Evolutionary conservation across 2,329 filamentous ascomycete species (phyloP).

Genomic region (Curvularia sp.): DNA sequence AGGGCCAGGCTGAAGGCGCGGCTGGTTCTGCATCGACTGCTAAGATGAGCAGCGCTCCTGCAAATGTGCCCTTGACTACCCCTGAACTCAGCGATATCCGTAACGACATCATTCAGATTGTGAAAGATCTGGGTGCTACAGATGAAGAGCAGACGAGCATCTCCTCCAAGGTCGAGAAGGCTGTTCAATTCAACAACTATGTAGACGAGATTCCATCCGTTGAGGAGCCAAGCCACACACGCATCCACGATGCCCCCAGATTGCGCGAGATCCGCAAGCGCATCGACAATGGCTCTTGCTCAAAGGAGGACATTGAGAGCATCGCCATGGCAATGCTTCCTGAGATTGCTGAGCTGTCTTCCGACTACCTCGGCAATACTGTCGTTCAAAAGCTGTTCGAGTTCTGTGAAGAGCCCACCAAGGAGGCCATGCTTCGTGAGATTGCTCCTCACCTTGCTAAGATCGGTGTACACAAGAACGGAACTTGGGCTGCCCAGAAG

Average conservation of each 20-base stretch:
- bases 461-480: slow-evolving; percentile 98
- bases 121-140: slow-evolving; percentile 84
- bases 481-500: slow-evolving; percentile 98
- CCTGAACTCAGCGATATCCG: slow-evolving; percentile 79
- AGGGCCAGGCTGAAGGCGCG: slow-evolving; percentile 53
- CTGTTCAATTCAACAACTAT: slow-evolving; percentile 76
- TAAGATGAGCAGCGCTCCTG: slow-evolving; percentile 49
- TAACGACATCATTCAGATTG: slow-evolving; percentile 83
- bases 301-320: slow-evolving; percentile 85
- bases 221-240: slow-evolving; percentile 84
- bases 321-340: slow-evolving; percentile 94
- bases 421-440: slow-evolving; percentile 87
- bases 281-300: slow-evolving; percentile 92
- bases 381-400: slow-evolving; percentile 99
- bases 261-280: slow-evolving; percentile 95
- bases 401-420: slow-evolving; percentile 87
- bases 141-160: slow-evolving; percentile 80
- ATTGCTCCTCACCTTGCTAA: slow-evolving; percentile 93
- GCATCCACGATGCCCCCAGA: slow-evolving; percentile 91
- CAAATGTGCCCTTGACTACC: slow-evolving; percentile 67
- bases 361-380: slow-evolving; percentile 97
- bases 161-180: slow-evolving; percentile 73
- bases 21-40: slow-evolving; percentile 47
- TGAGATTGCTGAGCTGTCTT: slow-evolving; percentile 92
- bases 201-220: slow-evolving; percentile 87